phyloP scores from a whole-genome alignment of 305 asterid species.

The Solanum chacoense region DNA sequence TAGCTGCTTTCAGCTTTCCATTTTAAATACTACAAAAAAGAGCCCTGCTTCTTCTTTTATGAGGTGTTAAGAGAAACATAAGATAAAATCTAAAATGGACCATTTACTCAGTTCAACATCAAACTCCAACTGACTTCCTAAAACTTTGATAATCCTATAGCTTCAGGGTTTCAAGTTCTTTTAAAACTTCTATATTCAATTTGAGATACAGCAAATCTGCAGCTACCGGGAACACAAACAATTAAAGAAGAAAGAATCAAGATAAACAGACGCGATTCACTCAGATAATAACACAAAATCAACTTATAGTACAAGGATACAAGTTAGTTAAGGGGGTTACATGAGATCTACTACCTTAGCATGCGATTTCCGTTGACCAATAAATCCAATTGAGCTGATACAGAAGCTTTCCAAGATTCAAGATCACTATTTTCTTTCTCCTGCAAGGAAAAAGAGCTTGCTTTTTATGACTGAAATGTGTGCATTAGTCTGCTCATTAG shows the following conservation, averaged over 20 bases:
- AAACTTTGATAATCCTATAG: neutral
- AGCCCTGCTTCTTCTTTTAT: neutral
- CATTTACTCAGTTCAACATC: neutral
- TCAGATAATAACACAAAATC: neutral
- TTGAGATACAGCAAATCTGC: neutral
- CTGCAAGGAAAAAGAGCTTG: conserved; percentile 21
- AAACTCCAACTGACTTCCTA: neutral
- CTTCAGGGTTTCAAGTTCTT: neutral
- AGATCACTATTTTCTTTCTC: conserved; percentile 57
- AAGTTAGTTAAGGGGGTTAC: neutral
- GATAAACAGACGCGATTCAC: neutral
- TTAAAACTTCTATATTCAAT: neutral
- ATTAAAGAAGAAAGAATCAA: neutral
- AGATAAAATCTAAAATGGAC: neutral
- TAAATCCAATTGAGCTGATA: conserved; percentile 44
- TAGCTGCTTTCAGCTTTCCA: neutral
- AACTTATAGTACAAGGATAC: neutral
- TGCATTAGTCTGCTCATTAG: neutral
- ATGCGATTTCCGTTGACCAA: conserved; percentile 57
- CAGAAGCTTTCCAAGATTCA: conserved; percentile 58
- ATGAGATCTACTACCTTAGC: conserved; percentile 40
- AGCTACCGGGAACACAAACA: neutral
- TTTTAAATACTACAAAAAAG: neutral
- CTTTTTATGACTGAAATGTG: neutral
- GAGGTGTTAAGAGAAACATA: neutral